Evolutionary conservation across 2,329 filamentous ascomycete genomes (phyloP).

Genomic region (Decorospora gaudefroyi): DNA sequence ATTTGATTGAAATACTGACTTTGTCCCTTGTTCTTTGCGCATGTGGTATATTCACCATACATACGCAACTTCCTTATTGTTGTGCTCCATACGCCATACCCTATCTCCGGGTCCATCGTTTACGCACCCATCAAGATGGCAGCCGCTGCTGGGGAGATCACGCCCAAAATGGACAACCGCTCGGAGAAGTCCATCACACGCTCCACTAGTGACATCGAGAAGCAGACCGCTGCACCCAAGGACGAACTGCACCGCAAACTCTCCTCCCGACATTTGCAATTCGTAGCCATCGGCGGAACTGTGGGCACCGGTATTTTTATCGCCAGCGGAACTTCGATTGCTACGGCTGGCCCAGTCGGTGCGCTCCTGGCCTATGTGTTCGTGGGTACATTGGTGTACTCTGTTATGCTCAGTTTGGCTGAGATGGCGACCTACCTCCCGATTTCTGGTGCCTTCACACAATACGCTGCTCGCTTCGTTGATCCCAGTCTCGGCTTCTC

Average conservation of each 20-base stretch:
- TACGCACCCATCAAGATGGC: slow-evolving; percentile 27
- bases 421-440: slow-evolving; percentile 81
- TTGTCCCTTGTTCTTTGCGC: slow-evolving; percentile 18
- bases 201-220: slow-evolving; percentile 44
- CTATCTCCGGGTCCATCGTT: slow-evolving; percentile 13
- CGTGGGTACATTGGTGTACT: slow-evolving; percentile 72
- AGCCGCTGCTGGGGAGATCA: slow-evolving; percentile 28
- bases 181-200: slow-evolving; percentile 40
- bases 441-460: slow-evolving; percentile 74
- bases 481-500: slow-evolving; percentile 74
- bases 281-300: slow-evolving; percentile 49
- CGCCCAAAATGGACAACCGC: slow-evolving; percentile 35
- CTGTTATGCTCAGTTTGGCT: slow-evolving; percentile 67
- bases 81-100: slow-evolving; percentile 15
- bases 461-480: slow-evolving; percentile 75
- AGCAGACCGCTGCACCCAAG: slow-evolving; percentile 34
- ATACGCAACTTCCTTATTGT: slow-evolving; percentile 19
- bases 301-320: slow-evolving; percentile 62
- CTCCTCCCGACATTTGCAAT: slow-evolving; percentile 46
- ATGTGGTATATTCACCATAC: slow-evolving; percentile 21
- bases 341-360: slow-evolving; percentile 55
- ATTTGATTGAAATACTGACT: slow-evolving; percentile 34
- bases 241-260: slow-evolving; percentile 45
- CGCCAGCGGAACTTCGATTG: slow-evolving; percentile 54
- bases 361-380: slow-evolving; percentile 54